Evolutionary conservation across 495 filamentous ascomycete species (phyloP).

Genomic region (Massariosphaeria phaeospora): DNA sequence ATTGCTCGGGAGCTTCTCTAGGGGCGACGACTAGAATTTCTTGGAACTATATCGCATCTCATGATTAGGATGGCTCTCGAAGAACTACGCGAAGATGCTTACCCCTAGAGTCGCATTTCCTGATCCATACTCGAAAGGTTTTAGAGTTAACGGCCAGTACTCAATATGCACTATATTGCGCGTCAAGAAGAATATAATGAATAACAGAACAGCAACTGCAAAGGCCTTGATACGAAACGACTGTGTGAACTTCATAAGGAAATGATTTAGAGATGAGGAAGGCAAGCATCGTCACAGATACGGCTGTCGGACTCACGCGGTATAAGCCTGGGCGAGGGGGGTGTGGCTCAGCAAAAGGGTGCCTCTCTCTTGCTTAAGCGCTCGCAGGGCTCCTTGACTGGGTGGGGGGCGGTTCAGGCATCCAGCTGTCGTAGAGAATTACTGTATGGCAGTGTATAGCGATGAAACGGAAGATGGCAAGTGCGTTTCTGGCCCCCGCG

Average conservation of each 20-base stretch:
- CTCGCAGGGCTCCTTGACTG: no score
- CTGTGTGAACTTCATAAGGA: not conserved
- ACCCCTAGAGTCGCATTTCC: slow-evolving; percentile 5
- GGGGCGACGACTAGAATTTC: slow-evolving; percentile 5
- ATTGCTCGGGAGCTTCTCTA: not conserved
- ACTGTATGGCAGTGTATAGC: no score
- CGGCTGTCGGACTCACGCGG: no score
- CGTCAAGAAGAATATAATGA: not conserved
- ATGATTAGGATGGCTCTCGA: not conserved
- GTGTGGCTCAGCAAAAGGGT: no score
- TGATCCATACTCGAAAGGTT: not conserved
- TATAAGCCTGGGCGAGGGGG: no score
- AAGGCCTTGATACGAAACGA: not conserved
- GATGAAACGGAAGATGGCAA: no score
- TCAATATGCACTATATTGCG: not conserved
- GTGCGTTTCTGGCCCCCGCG: no score
- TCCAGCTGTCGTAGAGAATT: no score
- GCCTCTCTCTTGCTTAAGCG: no score
- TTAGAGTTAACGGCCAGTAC: not conserved
- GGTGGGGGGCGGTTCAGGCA: no score
- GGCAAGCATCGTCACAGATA: no score
- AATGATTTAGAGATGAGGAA: no score
- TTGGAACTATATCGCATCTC: not conserved
- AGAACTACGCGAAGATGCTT: not conserved
- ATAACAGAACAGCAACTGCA: not conserved